Conservation (phyloP, 495 filamentous ascomycete species). For the Tuber indicum region DNA sequence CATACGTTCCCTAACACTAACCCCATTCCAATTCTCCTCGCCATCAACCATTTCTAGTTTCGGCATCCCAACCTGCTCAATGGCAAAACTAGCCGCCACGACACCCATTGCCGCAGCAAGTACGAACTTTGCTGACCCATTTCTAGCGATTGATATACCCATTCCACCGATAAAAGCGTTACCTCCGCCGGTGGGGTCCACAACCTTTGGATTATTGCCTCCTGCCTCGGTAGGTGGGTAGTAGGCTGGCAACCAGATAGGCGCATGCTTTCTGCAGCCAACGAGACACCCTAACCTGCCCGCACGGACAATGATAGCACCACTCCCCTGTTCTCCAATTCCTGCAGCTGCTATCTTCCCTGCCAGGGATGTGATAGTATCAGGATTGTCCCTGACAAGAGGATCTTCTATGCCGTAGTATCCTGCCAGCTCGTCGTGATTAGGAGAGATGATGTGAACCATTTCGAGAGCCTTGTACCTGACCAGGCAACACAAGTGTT, state of each 20-base stretch:
- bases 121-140: slow-evolving; percentile 51
- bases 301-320: slow-evolving; percentile 52
- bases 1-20: slow-evolving; percentile 51
- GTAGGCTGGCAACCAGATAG: slow-evolving; percentile 54
- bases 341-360: slow-evolving; percentile 50
- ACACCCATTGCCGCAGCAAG: slow-evolving; percentile 70
- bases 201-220: slow-evolving; percentile 50
- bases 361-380: slow-evolving; percentile 42
- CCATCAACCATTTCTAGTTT: slow-evolving; percentile 51
- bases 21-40: slow-evolving; percentile 72
- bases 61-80: slow-evolving; percentile 88
- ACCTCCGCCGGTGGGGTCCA: slow-evolving; percentile 93
- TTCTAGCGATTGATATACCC: slow-evolving; percentile 63
- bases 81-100: slow-evolving; percentile 86
- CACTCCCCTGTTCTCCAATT: slow-evolving; percentile 46
- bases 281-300: slow-evolving; percentile 46
- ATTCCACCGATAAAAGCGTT: slow-evolving; percentile 86
- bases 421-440: slow-evolving; percentile 73
- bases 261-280: slow-evolving; percentile 39
- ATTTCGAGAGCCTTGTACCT: slow-evolving; percentile 40
- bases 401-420: slow-evolving; percentile 60
- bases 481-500: slow-evolving; percentile 44
- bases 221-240: slow-evolving; percentile 41
- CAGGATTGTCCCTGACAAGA: slow-evolving; percentile 47
- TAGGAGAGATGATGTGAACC: slow-evolving; percentile 82